Conservation (phyloP, 1,139 yeast species). For the Torulaspora pretoriensis region DNA sequence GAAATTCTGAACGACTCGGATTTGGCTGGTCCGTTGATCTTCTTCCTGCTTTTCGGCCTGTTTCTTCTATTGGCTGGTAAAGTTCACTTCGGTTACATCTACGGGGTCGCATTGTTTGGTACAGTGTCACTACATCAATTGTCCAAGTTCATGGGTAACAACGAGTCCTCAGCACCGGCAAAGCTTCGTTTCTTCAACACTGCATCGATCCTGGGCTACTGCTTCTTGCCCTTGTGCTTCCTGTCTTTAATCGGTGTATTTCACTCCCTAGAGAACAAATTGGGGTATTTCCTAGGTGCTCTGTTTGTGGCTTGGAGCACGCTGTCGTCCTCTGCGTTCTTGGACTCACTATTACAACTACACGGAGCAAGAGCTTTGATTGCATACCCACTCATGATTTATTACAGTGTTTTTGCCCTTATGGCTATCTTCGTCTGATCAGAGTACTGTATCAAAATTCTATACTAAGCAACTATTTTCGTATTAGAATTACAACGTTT, state of each 20-base stretch:
- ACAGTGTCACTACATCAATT: constrained; percentile 77
- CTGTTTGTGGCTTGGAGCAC: constrained; percentile 91
- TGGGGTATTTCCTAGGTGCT: constrained; percentile 70
- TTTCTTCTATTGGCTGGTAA: constrained; percentile 80
- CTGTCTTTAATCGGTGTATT: constrained; percentile 72
- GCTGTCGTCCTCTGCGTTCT: constrained; percentile 87
- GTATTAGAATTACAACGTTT: not conserved
- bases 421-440: constrained; percentile 79
- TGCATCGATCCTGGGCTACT: constrained; percentile 91
- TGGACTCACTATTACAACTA: constrained; percentile 78
- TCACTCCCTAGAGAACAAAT: constrained; percentile 59
- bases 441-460: not conserved
- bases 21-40: constrained; percentile 90
- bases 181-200: constrained; percentile 35
- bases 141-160: constrained; percentile 68
- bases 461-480: not conserved
- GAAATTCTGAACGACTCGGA: constrained; percentile 89
- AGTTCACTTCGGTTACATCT: constrained; percentile 93
- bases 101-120: constrained; percentile 93
- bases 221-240: constrained; percentile 83
- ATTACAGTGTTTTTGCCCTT: constrained; percentile 89
- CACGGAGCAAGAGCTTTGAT: constrained; percentile 84
- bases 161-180: constrained; percentile 20
- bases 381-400: constrained; percentile 90
- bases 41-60: constrained; percentile 85